Conservation (phyloP, 2,329 filamentous ascomycete genomes). For the Colletotrichum zoysiae region DNA sequence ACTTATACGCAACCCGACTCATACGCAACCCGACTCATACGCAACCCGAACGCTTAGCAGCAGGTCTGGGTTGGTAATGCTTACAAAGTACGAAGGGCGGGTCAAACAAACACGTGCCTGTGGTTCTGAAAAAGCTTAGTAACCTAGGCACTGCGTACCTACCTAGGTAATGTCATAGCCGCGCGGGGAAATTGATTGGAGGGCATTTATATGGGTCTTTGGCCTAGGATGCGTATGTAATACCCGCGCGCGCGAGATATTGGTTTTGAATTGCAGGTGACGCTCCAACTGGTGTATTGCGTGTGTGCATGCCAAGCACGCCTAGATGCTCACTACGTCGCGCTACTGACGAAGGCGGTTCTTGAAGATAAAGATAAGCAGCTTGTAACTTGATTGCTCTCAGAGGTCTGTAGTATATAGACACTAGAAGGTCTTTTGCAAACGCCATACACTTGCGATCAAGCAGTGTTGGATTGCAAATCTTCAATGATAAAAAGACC, state of each 20-base stretch:
- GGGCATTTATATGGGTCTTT: background rate
- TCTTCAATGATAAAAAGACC: background rate
- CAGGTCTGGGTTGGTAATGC: background rate
- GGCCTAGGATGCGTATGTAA: background rate
- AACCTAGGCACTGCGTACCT: background rate
- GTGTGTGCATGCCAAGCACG: background rate
- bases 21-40: too few species aligned
- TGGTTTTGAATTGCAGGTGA: background rate
- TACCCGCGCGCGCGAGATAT: conserved; percentile 4
- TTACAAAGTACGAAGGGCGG: background rate
- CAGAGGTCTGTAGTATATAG: background rate
- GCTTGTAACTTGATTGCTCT: background rate
- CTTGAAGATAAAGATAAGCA: background rate
- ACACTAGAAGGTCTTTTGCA: background rate
- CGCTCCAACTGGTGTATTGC: background rate
- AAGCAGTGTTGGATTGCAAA: background rate
- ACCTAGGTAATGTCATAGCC: background rate
- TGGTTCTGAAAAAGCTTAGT: background rate
- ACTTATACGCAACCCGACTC: too few species aligned
- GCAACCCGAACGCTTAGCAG: too few species aligned
- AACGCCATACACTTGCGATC: too few species aligned
- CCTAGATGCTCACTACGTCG: too few species aligned
- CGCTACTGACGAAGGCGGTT: background rate
- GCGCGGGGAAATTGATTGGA: background rate
- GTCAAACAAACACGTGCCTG: background rate